Evolutionary conservation across 139 green algal species (phyloP).

Genomic region (Asterochloris erici): DNA sequence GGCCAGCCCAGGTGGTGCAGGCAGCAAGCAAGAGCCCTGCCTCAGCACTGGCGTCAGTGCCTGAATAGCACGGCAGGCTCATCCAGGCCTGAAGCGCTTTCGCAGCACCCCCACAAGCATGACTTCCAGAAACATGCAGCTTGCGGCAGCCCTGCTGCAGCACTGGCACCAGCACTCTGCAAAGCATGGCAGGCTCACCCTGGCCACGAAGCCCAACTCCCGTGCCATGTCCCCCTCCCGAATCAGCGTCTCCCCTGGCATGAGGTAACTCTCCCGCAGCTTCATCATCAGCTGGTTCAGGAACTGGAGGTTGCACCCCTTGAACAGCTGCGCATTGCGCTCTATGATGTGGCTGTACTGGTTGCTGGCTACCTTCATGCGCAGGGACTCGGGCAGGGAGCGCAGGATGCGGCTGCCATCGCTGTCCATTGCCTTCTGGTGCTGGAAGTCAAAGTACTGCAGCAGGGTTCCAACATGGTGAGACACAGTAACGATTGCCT

Average conservation of each 20-base stretch:
- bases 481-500: too few species aligned
- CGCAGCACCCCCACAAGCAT: too few species aligned
- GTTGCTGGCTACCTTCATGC: conserved; percentile 26
- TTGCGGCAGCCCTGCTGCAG: background rate
- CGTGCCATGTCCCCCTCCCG: conserved; percentile 29
- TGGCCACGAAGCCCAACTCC: conserved; percentile 31
- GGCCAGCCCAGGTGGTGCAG: too few species aligned
- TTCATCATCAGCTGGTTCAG: conserved; percentile 29
- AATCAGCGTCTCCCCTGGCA: conserved; percentile 30
- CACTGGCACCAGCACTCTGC: background rate
- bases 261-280: conserved; percentile 34
- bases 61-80: too few species aligned
- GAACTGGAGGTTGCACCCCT: conserved; percentile 36
- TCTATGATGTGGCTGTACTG: conserved; percentile 29
- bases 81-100: too few species aligned
- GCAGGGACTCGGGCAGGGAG: conserved; percentile 23
- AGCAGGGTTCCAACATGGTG: background rate
- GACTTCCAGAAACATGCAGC: too few species aligned
- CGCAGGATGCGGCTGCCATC: conserved; percentile 24
- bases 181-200: background rate
- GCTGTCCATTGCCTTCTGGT: conserved; percentile 27
- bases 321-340: conserved; percentile 26
- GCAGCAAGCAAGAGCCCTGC: too few species aligned
- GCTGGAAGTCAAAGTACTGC: conserved; percentile 38
- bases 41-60: too few species aligned